phyloP scores from a whole-genome alignment of 495 filamentous ascomycete genomes.

The Tuber umbilicatum region DNA sequence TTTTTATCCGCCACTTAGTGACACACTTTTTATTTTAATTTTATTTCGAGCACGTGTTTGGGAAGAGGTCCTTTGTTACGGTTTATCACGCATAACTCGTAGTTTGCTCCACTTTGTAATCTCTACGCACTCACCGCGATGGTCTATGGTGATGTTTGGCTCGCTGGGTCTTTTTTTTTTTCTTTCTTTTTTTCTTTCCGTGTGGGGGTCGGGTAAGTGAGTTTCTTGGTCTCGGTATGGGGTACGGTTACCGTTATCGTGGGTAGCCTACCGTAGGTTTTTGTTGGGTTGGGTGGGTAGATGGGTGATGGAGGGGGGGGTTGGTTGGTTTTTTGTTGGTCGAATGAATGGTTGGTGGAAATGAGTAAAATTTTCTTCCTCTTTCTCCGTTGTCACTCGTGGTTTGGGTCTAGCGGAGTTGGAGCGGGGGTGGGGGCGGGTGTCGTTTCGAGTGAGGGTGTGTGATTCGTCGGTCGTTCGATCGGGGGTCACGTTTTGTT shows the following conservation, averaged over 20 bases:
- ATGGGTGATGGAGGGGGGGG: not conserved
- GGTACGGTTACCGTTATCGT: too few species aligned
- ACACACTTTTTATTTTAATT: not conserved
- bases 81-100: too few species aligned
- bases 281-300: not conserved
- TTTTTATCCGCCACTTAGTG: not conserved
- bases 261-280: too few species aligned
- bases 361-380: too few species aligned
- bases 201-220: not conserved
- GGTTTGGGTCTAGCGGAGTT: not conserved
- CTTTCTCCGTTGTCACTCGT: not conserved
- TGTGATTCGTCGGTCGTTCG: not conserved
- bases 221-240: too few species aligned
- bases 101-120: too few species aligned
- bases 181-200: too few species aligned
- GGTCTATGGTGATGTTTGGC: too few species aligned
- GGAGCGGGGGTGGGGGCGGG: too few species aligned
- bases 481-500: too few species aligned
- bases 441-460: not conserved
- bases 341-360: not conserved
- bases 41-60: not conserved
- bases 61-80: rapidly evolving
- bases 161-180: too few species aligned
- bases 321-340: not conserved
- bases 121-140: too few species aligned